Evolutionary conservation across 306 rosid genomes (phyloP).

Genomic region (Rosa rugosa): DNA sequence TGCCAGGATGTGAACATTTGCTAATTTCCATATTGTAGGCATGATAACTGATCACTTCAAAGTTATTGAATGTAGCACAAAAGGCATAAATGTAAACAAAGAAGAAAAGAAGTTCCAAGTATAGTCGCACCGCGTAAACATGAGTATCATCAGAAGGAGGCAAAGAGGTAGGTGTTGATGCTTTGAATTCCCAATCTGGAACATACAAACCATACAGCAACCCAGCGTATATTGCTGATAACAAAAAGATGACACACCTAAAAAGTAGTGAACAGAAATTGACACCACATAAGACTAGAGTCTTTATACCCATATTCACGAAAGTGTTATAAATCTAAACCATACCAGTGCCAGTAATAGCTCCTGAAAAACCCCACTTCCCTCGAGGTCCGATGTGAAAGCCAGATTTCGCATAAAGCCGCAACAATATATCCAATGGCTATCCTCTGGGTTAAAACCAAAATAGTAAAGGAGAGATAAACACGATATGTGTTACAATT

Average conservation of each 20-base stretch:
- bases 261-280: slow-evolving; percentile 25
- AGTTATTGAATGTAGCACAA: slow-evolving; percentile 16
- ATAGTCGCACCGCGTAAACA: slow-evolving; percentile 53
- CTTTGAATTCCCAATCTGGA: slow-evolving; percentile 85
- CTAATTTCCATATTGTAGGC: slow-evolving; percentile 4
- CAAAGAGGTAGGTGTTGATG: slow-evolving; percentile 40
- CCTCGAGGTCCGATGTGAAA: slow-evolving; percentile 42
- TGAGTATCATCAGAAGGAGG: slow-evolving; percentile 35
- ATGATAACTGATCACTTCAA: slow-evolving; percentile 13
- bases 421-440: slow-evolving; percentile 74
- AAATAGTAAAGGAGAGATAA: slow-evolving; percentile 12
- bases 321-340: slow-evolving; percentile 12
- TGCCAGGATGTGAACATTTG: neutral
- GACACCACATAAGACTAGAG: neutral
- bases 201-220: slow-evolving; percentile 74
- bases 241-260: slow-evolving; percentile 56
- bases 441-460: slow-evolving; percentile 63
- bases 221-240: slow-evolving; percentile 63
- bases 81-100: neutral
- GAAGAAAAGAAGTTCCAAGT: slow-evolving; percentile 11
- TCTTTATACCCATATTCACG: neutral
- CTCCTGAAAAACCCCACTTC: slow-evolving; percentile 45
- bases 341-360: slow-evolving; percentile 66
- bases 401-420: slow-evolving; percentile 86
- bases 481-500: neutral